These are phyloP conservation scores for Septoria petroselini DNA, from an alignment of 2,329 filamentous ascomycete species.

Conservation along the genomic window DNA sequence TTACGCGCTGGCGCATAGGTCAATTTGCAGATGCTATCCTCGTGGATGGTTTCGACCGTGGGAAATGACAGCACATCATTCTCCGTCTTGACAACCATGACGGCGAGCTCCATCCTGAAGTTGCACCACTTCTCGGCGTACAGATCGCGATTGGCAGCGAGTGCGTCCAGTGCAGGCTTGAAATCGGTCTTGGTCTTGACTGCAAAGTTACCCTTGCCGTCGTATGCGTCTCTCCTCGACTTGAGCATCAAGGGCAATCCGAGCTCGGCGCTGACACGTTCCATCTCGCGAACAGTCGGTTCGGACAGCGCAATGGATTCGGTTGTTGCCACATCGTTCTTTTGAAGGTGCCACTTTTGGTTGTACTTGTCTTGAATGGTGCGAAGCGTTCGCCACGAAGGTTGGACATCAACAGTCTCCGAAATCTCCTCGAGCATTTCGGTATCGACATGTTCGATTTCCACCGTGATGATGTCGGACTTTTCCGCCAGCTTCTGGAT, in stretches of 20 bases:
- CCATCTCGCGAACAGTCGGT: constrained; percentile 59
- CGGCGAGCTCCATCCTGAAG: constrained; percentile 82
- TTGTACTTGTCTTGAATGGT: constrained; percentile 91
- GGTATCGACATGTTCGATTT: constrained; percentile 96
- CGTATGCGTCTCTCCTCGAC: constrained; percentile 83
- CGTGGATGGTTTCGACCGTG: constrained; percentile 89
- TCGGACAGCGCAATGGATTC: constrained; percentile 64
- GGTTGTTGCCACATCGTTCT: constrained; percentile 68
- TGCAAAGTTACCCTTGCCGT: constrained; percentile 75
- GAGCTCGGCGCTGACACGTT: constrained; percentile 60
- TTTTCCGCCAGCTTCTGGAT: constrained; percentile 73
- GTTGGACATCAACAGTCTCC: constrained; percentile 64
- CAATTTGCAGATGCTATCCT: constrained; percentile 91
- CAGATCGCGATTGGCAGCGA: constrained; percentile 64
- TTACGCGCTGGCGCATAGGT: constrained; percentile 80
- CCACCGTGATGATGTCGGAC: constrained; percentile 82
- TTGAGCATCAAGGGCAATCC: constrained; percentile 92
- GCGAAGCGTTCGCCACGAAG: constrained; percentile 80
- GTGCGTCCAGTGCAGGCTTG: constrained; percentile 63
- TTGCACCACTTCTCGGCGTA: constrained; percentile 89
- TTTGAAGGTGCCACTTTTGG: constrained; percentile 77
- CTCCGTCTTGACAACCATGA: constrained; percentile 91
- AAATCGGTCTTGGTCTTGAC: constrained; percentile 60
- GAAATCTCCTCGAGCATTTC: constrained; percentile 80
- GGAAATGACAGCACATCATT: constrained; percentile 74